These are phyloP conservation scores for Aspergillus luchuensis DNA, from an alignment of 2,329 filamentous ascomycete species.

Conservation along the genomic window DNA sequence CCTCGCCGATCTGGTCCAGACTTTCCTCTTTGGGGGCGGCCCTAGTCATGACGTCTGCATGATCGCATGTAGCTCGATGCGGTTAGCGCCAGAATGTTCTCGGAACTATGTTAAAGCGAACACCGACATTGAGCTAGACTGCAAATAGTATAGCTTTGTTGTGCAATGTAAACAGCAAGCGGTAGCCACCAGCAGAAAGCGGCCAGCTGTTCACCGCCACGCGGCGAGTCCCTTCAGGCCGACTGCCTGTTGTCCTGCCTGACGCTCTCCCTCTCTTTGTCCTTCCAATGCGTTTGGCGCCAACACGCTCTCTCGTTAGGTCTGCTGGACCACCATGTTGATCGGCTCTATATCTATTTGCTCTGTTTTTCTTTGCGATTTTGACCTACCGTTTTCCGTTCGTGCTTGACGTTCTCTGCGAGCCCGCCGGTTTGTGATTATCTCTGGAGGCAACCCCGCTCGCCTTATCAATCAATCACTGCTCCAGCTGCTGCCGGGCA, in stretches of 20 bases:
- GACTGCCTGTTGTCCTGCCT: slow-evolving; percentile 2
- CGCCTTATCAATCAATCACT: slow-evolving; percentile 7
- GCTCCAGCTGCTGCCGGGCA: background rate
- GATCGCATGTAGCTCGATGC: background rate
- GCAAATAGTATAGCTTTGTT: background rate
- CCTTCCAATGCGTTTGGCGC: slow-evolving; percentile 16
- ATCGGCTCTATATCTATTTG: slow-evolving; percentile 11
- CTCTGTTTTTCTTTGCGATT: background rate
- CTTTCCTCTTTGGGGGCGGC: background rate
- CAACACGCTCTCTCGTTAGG: slow-evolving; percentile 14
- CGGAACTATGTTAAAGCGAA: slow-evolving; percentile 5
- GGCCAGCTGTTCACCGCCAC: slow-evolving; percentile 22
- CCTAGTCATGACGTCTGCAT: slow-evolving; percentile 4
- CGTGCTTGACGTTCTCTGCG: background rate
- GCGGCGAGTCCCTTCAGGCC: slow-evolving; percentile 16
- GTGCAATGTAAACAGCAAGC: slow-evolving; percentile 1
- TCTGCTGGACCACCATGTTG: slow-evolving; percentile 26
- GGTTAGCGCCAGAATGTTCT: background rate
- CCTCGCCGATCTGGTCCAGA: background rate
- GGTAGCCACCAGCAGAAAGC: slow-evolving; percentile 9
- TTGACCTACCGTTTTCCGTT: slow-evolving; percentile 10
- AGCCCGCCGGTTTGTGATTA: background rate
- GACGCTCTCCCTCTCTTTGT: slow-evolving; percentile 7
- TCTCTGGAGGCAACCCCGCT: slow-evolving; percentile 8
- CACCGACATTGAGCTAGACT: background rate